Conservation (phyloP, 176 grass and related monocot species). For the Oryza officinalis region DNA sequence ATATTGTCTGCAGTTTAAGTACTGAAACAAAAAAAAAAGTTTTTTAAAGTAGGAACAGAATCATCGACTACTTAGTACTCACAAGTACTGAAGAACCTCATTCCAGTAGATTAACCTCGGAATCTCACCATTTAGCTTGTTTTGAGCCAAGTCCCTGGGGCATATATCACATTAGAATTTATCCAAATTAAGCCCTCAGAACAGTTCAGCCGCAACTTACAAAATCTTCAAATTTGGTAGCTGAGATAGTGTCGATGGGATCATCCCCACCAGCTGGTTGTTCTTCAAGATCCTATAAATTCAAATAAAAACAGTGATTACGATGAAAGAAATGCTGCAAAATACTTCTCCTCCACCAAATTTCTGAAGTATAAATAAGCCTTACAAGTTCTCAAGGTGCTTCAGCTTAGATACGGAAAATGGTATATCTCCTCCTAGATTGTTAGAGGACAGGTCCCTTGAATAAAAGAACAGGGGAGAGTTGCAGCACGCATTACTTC, state of each 20-base stretch:
- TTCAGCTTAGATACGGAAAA: conserved; percentile 94
- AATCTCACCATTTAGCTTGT: conserved; percentile 89
- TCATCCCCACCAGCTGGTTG: conserved; percentile 83
- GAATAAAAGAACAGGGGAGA: background rate
- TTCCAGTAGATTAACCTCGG: conserved; percentile 97
- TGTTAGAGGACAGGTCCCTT: conserved; percentile 93
- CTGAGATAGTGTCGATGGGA: conserved; percentile 91
- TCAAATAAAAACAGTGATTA: background rate
- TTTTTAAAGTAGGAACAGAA: background rate
- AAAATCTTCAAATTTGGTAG: conserved; percentile 91
- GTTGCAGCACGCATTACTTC: background rate
- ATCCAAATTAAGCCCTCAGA: background rate
- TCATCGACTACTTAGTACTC: conserved; percentile 32
- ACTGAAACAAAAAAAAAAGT: background rate
- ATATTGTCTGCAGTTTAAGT: conserved; percentile 1
- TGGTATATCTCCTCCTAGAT: conserved; percentile 86
- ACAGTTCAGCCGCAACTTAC: conserved; percentile 46
- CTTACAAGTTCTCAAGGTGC: conserved; percentile 79
- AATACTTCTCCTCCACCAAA: background rate
- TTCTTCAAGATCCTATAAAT: conserved; percentile 83
- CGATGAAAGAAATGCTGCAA: background rate
- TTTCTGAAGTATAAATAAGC: background rate
- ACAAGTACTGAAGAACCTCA: conserved; percentile 97
- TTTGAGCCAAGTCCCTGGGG: conserved; percentile 89
- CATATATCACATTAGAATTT: background rate